Conservation (phyloP, 2,329 filamentous ascomycete genomes). For the Aspergillus jensenii region DNA sequence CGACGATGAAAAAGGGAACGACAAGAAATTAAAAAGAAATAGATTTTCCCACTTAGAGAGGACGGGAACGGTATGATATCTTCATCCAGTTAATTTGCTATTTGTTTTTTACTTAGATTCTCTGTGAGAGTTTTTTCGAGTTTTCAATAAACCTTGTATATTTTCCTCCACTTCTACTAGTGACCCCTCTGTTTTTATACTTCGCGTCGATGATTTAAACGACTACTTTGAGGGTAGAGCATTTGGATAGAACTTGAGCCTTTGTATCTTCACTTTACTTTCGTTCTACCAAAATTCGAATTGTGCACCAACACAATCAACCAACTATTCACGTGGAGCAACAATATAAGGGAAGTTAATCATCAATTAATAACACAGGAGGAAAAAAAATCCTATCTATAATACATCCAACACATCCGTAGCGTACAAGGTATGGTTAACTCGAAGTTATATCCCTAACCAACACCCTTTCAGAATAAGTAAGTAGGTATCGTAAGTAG, state of each 20-base stretch:
- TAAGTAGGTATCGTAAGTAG: neutral
- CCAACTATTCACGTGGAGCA: neutral
- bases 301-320: neutral
- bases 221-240: neutral
- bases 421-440: neutral
- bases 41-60: neutral
- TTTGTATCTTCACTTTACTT: neutral
- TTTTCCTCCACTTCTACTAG: neutral
- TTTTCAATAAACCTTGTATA: conserved; percentile 4
- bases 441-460: neutral
- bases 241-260: neutral
- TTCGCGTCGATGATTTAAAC: neutral
- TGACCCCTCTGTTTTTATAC: too few species aligned
- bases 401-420: neutral
- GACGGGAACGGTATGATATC: neutral
- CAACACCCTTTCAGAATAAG: neutral
- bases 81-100: conserved; percentile 1
- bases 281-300: neutral
- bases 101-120: conserved; percentile 4
- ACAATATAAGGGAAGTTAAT: neutral
- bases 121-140: neutral
- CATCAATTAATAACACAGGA: neutral
- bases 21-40: neutral
- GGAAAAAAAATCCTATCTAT: neutral
- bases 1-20: neutral